Conservation (phyloP, 2,329 filamentous ascomycete species). For the Ophiostoma tasmaniense region DNA sequence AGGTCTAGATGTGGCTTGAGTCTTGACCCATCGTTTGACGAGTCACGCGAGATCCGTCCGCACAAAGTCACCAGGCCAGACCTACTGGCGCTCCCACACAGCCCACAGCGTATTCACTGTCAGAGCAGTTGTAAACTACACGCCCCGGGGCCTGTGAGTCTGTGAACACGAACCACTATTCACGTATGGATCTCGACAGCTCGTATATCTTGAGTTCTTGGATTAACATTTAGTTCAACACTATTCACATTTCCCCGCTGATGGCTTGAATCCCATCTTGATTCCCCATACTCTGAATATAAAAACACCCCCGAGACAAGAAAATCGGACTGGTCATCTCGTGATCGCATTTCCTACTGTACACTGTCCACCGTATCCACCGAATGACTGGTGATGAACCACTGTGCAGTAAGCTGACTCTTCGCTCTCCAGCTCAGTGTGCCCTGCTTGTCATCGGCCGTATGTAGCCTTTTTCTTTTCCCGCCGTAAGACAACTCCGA, state of each 20-base stretch:
- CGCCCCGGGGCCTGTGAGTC: neutral
- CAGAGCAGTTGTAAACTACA: neutral
- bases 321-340: neutral
- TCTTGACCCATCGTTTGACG: slow-evolving; percentile 10
- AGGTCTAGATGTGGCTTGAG: slow-evolving; percentile 7
- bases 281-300: neutral
- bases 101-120: neutral
- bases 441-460: neutral
- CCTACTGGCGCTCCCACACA: slow-evolving; percentile 12
- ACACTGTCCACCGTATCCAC: neutral
- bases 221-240: neutral
- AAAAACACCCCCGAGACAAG: neutral
- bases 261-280: neutral
- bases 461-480: neutral
- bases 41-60: slow-evolving; percentile 17
- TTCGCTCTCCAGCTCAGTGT: neutral
- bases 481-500: neutral
- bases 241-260: neutral
- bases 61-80: slow-evolving; percentile 13
- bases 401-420: neutral
- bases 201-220: neutral
- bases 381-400: neutral
- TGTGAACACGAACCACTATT: neutral
- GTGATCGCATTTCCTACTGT: neutral
- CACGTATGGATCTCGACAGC: neutral